Conservation (phyloP, 352 stramenopile species). For the Pythium brachiatum region DNA sequence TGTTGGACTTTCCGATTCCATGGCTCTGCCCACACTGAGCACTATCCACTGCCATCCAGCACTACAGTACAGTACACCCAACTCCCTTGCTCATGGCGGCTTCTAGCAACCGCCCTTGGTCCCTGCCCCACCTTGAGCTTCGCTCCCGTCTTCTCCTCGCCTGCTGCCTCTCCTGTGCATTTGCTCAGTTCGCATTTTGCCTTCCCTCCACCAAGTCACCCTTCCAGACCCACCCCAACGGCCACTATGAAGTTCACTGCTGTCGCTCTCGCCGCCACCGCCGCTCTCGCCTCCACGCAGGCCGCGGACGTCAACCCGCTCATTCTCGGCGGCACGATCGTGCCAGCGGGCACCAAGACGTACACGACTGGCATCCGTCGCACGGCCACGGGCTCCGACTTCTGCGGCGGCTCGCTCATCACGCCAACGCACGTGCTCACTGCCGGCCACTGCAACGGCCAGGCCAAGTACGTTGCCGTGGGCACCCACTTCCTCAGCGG, state of each 20-base stretch:
- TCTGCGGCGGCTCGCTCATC: constrained; percentile 48
- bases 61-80: no score
- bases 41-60: no score
- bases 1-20: no score
- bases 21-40: no score
- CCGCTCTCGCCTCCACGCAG: neutral
- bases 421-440: constrained; percentile 39
- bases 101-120: no score
- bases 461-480: constrained; percentile 42
- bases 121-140: no score
- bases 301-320: constrained; percentile 28
- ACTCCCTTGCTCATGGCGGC: no score
- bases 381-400: constrained; percentile 7
- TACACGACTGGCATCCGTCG: constrained; percentile 29
- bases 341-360: constrained; percentile 36
- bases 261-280: neutral
- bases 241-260: constrained; percentile 14
- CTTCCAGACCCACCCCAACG: neutral
- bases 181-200: no score
- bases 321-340: constrained; percentile 46
- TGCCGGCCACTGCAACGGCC: constrained; percentile 44
- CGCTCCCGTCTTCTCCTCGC: no score
- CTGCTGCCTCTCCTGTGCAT: no score
- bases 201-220: no score
- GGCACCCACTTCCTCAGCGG: constrained; percentile 56